Evolutionary conservation across 75 land plant genomes (phyloP).

Genomic region (Pinus taeda): DNA sequence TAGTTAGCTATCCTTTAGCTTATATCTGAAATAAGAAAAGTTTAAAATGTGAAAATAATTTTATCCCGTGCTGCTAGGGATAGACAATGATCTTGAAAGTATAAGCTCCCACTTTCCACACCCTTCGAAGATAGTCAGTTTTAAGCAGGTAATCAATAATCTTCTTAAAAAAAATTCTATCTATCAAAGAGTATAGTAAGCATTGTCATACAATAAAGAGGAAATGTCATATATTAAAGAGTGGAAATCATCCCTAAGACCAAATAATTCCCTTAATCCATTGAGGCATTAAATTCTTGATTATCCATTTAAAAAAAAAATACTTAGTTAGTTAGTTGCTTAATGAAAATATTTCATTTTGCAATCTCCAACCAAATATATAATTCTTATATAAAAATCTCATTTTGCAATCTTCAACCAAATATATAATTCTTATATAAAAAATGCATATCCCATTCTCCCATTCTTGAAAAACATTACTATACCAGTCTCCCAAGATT

Average conservation of each 20-base stretch:
- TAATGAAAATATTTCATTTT: not conserved
- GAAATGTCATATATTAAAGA: not conserved
- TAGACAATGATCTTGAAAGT: not conserved
- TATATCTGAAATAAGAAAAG: too few species aligned
- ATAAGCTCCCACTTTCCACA: not conserved
- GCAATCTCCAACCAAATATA: not conserved
- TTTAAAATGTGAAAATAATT: not conserved
- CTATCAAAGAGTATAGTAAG: not conserved
- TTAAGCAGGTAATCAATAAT: not conserved
- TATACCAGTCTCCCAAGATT: not conserved
- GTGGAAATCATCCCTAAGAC: not conserved
- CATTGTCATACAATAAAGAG: too few species aligned
- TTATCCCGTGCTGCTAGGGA: not conserved
- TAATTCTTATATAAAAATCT: not conserved
- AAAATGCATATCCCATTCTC: not conserved
- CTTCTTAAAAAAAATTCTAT: not conserved
- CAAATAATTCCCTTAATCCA: not conserved
- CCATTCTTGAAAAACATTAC: slow-evolving; percentile 6
- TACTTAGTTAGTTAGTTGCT: not conserved
- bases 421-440: too few species aligned
- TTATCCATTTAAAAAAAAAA: not conserved
- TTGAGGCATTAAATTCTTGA: not conserved
- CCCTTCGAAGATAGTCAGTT: not conserved
- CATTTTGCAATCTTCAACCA: too few species aligned
- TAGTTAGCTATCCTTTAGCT: too few species aligned